Conservation (phyloP, 2,329 filamentous ascomycete species). For the Pseudogymnoascus sp. region DNA sequence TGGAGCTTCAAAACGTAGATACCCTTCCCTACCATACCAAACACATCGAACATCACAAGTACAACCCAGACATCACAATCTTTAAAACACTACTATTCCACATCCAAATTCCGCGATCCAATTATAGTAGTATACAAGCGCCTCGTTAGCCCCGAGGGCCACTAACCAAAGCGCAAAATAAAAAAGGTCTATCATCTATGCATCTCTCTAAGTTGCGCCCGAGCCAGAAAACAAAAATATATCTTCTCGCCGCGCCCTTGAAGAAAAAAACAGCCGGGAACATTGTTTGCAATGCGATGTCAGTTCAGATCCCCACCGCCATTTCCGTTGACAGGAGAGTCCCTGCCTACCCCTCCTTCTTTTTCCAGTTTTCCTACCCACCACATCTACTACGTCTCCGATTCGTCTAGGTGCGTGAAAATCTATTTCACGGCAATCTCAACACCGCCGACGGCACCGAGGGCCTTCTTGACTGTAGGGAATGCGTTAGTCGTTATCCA, state of each 20-base stretch:
- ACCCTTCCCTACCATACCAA: background rate
- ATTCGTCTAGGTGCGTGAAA: background rate
- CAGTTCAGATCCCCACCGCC: background rate
- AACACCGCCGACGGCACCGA: constrained; percentile 68
- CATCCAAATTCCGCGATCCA: constrained; percentile 6
- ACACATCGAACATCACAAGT: background rate
- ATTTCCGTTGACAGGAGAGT: background rate
- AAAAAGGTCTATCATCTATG: constrained; percentile 6
- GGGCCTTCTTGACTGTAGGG: constrained; percentile 48
- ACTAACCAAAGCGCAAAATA: background rate
- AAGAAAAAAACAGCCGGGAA: constrained; percentile 5
- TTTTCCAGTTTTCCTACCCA: background rate
- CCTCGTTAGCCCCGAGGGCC: background rate
- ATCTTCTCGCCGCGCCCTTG: background rate
- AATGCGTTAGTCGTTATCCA: constrained; percentile 17
- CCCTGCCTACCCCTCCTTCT: background rate
- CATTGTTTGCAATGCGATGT: background rate
- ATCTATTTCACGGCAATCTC: constrained; percentile 48
- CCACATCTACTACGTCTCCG: background rate
- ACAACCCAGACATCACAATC: background rate
- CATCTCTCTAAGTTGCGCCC: background rate
- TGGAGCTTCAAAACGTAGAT: background rate
- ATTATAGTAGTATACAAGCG: constrained; percentile 7
- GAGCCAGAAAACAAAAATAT: background rate
- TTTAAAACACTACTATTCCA: background rate